Evolutionary conservation across 108 stramenopile genomes (phyloP).

Genomic region (Cyclotella choctawhatcheeana): DNA sequence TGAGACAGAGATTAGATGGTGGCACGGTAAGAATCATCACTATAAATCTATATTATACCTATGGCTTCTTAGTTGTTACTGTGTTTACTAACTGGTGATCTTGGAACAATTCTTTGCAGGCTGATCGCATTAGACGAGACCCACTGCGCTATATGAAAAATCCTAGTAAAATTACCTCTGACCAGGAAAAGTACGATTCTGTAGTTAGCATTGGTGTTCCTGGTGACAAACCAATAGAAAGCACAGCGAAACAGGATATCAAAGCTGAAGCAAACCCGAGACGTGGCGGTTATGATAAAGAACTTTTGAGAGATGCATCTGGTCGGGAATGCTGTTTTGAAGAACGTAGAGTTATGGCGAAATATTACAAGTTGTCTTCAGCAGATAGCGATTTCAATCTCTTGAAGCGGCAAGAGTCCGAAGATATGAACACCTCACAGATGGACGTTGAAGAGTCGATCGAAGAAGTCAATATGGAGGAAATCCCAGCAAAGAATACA

Average conservation of each 20-base stretch:
- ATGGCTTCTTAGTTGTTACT: too few species aligned
- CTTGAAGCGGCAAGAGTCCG: slow-evolving; percentile 20
- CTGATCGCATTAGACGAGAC: slow-evolving; percentile 69
- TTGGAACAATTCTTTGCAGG: slow-evolving; percentile 26
- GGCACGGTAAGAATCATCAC: slow-evolving; percentile 69
- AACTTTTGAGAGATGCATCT: slow-evolving; percentile 43
- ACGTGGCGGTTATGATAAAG: slow-evolving; percentile 55
- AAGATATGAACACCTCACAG: slow-evolving; percentile 41
- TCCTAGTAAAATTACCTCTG: slow-evolving; percentile 57
- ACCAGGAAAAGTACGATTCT: slow-evolving; percentile 47
- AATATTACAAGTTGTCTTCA: slow-evolving; percentile 50
- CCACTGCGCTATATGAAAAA: slow-evolving; percentile 79
- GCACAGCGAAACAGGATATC: neutral
- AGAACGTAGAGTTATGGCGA: slow-evolving; percentile 56
- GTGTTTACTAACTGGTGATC: too few species aligned
- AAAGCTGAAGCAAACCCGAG: neutral
- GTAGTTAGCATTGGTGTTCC: neutral
- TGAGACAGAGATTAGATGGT: slow-evolving; percentile 71
- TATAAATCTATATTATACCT: too few species aligned
- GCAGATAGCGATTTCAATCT: slow-evolving; percentile 63
- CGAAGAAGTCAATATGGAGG: slow-evolving; percentile 37
- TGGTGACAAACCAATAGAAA: neutral
- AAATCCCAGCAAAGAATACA: slow-evolving; percentile 4
- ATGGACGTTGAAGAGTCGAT: slow-evolving; percentile 68
- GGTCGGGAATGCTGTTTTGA: slow-evolving; percentile 81